Conservation (phyloP, 1,139 yeast genomes). For the Hemisphaericaspora xylanilytica region DNA sequence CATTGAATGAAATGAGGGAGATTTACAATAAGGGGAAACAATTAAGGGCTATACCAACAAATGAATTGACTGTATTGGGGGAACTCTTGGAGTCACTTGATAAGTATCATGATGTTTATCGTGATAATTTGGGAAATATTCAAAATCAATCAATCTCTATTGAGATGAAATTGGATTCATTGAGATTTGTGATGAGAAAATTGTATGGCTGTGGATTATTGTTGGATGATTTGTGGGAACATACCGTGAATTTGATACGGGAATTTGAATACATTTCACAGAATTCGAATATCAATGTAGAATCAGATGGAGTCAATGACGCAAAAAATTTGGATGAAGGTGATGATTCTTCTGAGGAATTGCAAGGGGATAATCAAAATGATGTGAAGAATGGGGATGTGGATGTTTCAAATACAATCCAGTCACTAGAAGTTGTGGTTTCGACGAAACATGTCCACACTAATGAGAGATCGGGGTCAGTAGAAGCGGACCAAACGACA, state of each 20-base stretch:
- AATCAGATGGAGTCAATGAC: not conserved
- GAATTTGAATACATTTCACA: conserved; percentile 9
- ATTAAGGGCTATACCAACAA: conserved; percentile 38
- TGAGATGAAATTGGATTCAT: conserved; percentile 23
- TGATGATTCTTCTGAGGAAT: not conserved
- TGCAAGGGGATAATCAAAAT: not conserved
- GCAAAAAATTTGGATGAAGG: not conserved
- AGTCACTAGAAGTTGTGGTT: too few relatives aligned
- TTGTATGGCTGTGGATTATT: conserved; percentile 34
- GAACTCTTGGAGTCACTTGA: conserved; percentile 17
- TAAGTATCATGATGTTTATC: conserved; percentile 13
- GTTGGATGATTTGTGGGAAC: conserved; percentile 23
- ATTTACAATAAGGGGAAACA: conserved; percentile 28
- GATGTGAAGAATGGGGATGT: too few relatives aligned
- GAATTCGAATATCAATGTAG: conserved; percentile 1
- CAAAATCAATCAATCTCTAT: conserved; percentile 11
- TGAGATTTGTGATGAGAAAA: conserved; percentile 31
- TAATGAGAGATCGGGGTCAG: too few relatives aligned
- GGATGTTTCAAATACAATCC: too few relatives aligned
- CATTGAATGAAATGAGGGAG: conserved; percentile 18
- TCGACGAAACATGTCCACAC: too few relatives aligned
- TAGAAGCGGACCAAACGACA: too few relatives aligned
- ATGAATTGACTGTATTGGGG: conserved; percentile 32
- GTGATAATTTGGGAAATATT: conserved; percentile 16
- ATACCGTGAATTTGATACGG: conserved; percentile 20